phyloP scores from a whole-genome alignment of 2,329 filamentous ascomycete species.

The Metarhizium rileyi region DNA sequence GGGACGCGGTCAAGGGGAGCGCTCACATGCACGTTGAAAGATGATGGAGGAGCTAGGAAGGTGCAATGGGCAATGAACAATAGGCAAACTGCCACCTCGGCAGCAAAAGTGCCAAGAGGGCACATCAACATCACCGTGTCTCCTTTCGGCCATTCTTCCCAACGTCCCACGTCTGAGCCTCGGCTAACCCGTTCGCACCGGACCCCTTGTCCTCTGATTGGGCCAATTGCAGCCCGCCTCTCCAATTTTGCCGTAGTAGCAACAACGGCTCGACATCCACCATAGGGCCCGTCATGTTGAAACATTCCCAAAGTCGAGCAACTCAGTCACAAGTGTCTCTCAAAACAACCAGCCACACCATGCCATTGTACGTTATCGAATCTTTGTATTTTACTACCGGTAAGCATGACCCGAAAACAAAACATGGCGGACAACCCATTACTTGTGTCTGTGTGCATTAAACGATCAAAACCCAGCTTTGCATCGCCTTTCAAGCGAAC shows the following conservation, averaged over 20 bases:
- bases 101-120: background rate
- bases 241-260: too few relatives aligned
- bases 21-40: too few relatives aligned
- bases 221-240: background rate
- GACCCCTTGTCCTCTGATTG: background rate
- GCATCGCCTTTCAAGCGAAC: background rate
- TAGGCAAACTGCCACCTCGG: background rate
- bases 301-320: too few relatives aligned
- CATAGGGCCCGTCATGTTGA: too few relatives aligned
- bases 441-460: background rate
- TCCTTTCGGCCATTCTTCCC: background rate
- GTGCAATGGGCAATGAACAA: background rate
- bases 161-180: background rate
- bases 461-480: background rate
- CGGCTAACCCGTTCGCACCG: background rate
- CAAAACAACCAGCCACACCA: too few relatives aligned
- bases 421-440: background rate
- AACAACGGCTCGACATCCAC: too few relatives aligned
- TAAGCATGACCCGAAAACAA: background rate
- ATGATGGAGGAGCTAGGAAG: too few relatives aligned
- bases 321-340: too few relatives aligned
- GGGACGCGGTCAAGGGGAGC: too few relatives aligned
- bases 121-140: background rate
- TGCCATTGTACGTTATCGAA: background rate
- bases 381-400: background rate